Evolutionary conservation across 148 eudicot species (phyloP), one percentile per base, ranked within the genome.

Genomic region (Bassia scoparia): DNA sequence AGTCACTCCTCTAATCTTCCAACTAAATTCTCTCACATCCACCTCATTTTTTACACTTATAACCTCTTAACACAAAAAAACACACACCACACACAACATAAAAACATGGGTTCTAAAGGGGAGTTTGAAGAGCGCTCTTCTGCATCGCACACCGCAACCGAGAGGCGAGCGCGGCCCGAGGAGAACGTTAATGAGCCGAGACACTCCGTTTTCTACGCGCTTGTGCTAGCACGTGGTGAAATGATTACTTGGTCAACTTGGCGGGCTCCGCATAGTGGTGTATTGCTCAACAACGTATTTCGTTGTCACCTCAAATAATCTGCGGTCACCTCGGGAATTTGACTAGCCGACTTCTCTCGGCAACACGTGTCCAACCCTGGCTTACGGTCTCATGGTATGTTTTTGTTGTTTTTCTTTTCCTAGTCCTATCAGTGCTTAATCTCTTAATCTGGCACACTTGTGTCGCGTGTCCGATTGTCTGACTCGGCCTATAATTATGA

Each of bases 311-410:
- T 15, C 89, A 79, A 43, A 86, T 88, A 44, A 84, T 84, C 24
- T 82, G 81, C 54, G 91, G 91, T 62, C 91, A 88, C 66, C 89
- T 88, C 24, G 91, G 91, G 5, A 88, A 88, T 46, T 86, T 88
- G 82, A 48, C 80, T 86, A 10, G 91, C 91, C 16, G 91, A 77
- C 84, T 1, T 77, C 86, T 33, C 87, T 88, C 10, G 91, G 86
- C n/a, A 88, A 84, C 72, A 79, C 89, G 91, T 16, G 67, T 88
- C 55, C 89, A 88, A 77, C 50, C 67, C 73, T 88, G 24, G 89
- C 87, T 5, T 88, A 86, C 61, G 91, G 91, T n/a, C 79, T 86
- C 74, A 74, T 86, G 87, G 91, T 88, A 80, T 0, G 35, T 63
- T 9, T 13, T 26, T 35, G 7, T 37, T 5, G 9, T 6, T 37